A percentile compares a stretch with the other conserved stretches of the same genome.
Evolutionary conservation across 768 basidiomycete species (phyloP).

Genomic region (Infundibulicybe gibba): DNA sequence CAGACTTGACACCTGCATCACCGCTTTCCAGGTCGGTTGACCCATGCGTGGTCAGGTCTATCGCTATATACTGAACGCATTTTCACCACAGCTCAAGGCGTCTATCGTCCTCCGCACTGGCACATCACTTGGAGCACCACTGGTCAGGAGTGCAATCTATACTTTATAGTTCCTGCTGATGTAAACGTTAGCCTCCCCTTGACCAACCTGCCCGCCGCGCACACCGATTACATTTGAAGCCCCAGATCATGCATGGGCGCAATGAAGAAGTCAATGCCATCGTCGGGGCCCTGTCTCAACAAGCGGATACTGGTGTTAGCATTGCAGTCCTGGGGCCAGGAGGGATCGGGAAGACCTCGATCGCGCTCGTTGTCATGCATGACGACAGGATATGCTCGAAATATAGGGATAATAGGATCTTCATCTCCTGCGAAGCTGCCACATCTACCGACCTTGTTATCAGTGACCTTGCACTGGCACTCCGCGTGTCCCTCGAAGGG

Average conservation of each 20-base stretch:
- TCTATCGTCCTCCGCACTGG: slow-evolving; percentile 1
- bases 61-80: neutral
- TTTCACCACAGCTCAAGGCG: slow-evolving; percentile 7
- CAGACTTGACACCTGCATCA: slow-evolving; percentile 21
- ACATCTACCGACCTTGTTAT: slow-evolving; percentile 18
- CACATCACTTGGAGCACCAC: too few species aligned
- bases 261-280: slow-evolving; percentile 15
- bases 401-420: slow-evolving; percentile 16
- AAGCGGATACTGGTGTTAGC: slow-evolving; percentile 8
- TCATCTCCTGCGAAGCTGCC: slow-evolving; percentile 25
- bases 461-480: slow-evolving; percentile 13
- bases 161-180: too few species aligned
- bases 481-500: slow-evolving; percentile 12
- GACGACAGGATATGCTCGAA: slow-evolving; percentile 10
- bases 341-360: slow-evolving; percentile 29
- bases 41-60: neutral
- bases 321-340: slow-evolving; percentile 25
- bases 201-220: too few species aligned
- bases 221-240: slow-evolving; percentile 10
- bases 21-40: slow-evolving; percentile 17
- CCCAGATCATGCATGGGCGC: slow-evolving; percentile 23
- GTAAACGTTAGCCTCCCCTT: too few species aligned
- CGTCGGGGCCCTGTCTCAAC: slow-evolving; percentile 11
- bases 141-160: too few species aligned
- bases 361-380: slow-evolving; percentile 22